Conservation (phyloP, 2,329 filamentous ascomycete genomes). For the Sclerotiophoma versabilis region DNA sequence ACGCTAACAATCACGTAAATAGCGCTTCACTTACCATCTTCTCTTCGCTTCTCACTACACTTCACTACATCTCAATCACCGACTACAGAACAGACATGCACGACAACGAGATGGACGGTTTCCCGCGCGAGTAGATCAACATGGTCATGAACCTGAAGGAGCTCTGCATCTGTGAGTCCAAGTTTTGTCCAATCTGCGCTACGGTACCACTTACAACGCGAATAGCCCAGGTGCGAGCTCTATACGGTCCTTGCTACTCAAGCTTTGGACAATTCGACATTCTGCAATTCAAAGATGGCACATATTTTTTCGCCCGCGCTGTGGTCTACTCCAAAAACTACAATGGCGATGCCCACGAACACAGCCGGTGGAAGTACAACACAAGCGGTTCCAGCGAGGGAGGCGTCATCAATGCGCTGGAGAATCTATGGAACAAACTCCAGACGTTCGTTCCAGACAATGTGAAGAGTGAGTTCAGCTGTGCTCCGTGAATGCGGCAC, state of each 20-base stretch:
- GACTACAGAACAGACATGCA: not conserved
- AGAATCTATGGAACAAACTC: not conserved
- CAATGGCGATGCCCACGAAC: not conserved
- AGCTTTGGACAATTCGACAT: no score
- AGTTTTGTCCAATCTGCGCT: not conserved
- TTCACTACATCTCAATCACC: not conserved
- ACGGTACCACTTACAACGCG: not conserved
- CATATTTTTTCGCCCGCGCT: not conserved
- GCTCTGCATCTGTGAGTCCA: not conserved
- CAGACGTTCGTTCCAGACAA: no score
- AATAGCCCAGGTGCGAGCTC: not conserved
- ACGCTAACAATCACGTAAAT: no score
- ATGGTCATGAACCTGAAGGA: not conserved
- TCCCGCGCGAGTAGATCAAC: not conserved
- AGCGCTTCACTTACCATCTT: no score
- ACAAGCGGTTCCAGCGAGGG: not conserved
- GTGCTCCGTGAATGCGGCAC: no score
- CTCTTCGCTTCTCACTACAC: no score
- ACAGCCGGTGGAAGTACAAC: not conserved
- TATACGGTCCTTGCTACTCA: not conserved
- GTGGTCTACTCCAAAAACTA: not conserved
- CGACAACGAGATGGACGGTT: not conserved
- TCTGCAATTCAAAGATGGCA: no score
- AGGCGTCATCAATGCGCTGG: not conserved
- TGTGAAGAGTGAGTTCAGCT: no score